Conservation (phyloP, 768 basidiomycete genomes). For the Trametes maxima region DNA sequence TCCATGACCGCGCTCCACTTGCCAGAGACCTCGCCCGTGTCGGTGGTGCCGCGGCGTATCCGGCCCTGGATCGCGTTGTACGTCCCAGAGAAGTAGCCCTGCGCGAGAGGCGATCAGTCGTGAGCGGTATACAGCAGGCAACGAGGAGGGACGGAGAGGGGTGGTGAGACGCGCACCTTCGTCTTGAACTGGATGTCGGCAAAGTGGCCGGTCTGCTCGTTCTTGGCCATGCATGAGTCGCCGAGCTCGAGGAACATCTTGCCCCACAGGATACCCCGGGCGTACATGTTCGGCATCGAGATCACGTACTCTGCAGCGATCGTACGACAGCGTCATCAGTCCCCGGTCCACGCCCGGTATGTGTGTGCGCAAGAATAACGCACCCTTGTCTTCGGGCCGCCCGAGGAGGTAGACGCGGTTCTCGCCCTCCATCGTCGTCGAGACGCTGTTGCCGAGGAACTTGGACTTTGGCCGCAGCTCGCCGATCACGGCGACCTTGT, state of each 20-base stretch:
- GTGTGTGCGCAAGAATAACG: constrained; percentile 27
- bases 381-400: constrained; percentile 84
- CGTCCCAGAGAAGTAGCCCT: constrained; percentile 97
- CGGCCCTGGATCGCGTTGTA: constrained; percentile 90
- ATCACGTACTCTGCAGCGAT: constrained; percentile 70
- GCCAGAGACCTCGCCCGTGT: constrained; percentile 86
- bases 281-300: constrained; percentile 99
- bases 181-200: constrained; percentile 98
- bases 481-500: constrained; percentile 84
- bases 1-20: constrained; percentile 93
- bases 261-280: constrained; percentile 82
- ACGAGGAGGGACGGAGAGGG: no score
- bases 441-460: constrained; percentile 96
- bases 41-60: constrained; percentile 62
- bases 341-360: background rate
- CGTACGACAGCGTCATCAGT: background rate
- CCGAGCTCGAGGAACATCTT: constrained; percentile 98
- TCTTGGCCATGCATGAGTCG: constrained; percentile 83
- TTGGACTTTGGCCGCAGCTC: constrained; percentile 95
- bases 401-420: constrained; percentile 85
- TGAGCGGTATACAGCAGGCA: background rate
- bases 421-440: constrained; percentile 96
- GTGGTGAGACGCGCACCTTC: constrained; percentile 54
- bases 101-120: background rate
- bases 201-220: constrained; percentile 69